These are phyloP conservation scores for Gremmenia infestans DNA, from an alignment of 2,329 filamentous ascomycete genomes.

Conservation along the genomic window DNA sequence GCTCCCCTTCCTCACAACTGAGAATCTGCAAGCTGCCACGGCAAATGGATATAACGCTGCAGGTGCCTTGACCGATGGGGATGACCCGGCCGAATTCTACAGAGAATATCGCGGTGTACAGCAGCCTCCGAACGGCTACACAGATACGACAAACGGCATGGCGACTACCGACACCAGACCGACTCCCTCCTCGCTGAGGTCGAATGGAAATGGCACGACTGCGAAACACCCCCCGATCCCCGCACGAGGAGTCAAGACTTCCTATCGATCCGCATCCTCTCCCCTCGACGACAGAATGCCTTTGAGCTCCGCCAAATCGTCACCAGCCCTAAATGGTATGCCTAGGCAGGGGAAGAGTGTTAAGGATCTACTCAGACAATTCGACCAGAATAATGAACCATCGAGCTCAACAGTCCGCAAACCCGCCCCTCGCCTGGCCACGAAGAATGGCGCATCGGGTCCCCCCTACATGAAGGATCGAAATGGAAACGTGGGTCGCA, in stretches of 20 bases:
- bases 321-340: slow-evolving; percentile 22
- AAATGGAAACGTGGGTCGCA: slow-evolving; percentile 23
- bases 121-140: slow-evolving; percentile 18
- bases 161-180: slow-evolving; percentile 36
- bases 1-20: slow-evolving; percentile 24
- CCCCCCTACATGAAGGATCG: slow-evolving; percentile 25
- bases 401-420: slow-evolving; percentile 34
- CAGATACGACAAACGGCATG: slow-evolving; percentile 23
- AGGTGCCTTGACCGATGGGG: slow-evolving; percentile 16
- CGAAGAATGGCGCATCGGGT: slow-evolving; percentile 14
- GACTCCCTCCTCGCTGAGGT: slow-evolving; percentile 38
- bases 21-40: slow-evolving; percentile 23
- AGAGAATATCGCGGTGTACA: slow-evolving; percentile 38
- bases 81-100: slow-evolving; percentile 45
- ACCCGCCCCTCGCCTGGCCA: slow-evolving; percentile 14
- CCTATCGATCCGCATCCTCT: slow-evolving; percentile 50
- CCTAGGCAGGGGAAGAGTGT: slow-evolving; percentile 47
- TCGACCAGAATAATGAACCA: slow-evolving; percentile 56
- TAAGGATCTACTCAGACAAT: slow-evolving; percentile 73
- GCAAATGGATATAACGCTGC: slow-evolving; percentile 21
- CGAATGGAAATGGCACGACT: slow-evolving; percentile 46
- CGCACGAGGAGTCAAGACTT: slow-evolving; percentile 38
- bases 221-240: slow-evolving; percentile 43
- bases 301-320: slow-evolving; percentile 21
- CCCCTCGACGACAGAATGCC: slow-evolving; percentile 40